phyloP scores from a whole-genome alignment of 106 monocot genomes.

The Phalaenopsis aphrodite region DNA sequence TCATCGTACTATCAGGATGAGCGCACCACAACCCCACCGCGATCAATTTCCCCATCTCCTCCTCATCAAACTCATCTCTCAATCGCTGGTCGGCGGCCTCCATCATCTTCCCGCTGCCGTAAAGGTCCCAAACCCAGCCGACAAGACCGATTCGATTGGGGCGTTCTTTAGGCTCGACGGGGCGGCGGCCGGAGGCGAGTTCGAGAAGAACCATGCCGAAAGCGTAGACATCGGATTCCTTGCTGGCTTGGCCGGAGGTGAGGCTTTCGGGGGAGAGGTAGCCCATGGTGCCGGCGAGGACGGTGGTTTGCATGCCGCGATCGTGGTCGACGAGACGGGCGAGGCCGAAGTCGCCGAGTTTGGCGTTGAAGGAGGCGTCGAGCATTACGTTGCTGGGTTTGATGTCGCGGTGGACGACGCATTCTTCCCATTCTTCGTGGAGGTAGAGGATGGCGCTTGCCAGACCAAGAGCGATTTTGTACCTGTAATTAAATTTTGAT shows the following conservation, averaged over 20 bases:
- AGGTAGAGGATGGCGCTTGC: constrained; percentile 51
- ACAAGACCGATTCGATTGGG: background rate
- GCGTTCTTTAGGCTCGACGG: constrained; percentile 1
- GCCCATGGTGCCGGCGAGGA: constrained; percentile 18
- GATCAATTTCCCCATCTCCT: constrained; percentile 15
- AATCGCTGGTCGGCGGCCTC: constrained; percentile 12
- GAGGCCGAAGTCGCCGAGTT: constrained; percentile 22
- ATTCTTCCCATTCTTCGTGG: constrained; percentile 49
- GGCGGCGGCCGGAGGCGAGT: constrained; percentile 9
- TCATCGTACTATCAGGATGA: constrained; percentile 3
- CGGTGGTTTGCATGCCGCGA: constrained; percentile 17
- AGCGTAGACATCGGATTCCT: constrained; percentile 24
- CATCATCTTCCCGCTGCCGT: constrained; percentile 6
- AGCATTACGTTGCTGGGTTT: constrained; percentile 28
- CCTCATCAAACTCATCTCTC: background rate
- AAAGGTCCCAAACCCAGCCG: constrained; percentile 15
- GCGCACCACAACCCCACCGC: constrained; percentile 20
- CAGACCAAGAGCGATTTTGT: constrained; percentile 30
- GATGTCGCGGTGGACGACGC: constrained; percentile 41
- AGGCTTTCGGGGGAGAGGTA: constrained; percentile 19
- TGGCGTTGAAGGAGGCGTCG: constrained; percentile 14
- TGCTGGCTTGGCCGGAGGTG: constrained; percentile 8
- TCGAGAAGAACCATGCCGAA: constrained; percentile 23
- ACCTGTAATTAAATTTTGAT: constrained; percentile 10
- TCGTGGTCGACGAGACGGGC: constrained; percentile 18